These are phyloP conservation scores for Rhynchosporium graminicola DNA, from an alignment of 2,329 filamentous ascomycete genomes.

Conservation along the genomic window DNA sequence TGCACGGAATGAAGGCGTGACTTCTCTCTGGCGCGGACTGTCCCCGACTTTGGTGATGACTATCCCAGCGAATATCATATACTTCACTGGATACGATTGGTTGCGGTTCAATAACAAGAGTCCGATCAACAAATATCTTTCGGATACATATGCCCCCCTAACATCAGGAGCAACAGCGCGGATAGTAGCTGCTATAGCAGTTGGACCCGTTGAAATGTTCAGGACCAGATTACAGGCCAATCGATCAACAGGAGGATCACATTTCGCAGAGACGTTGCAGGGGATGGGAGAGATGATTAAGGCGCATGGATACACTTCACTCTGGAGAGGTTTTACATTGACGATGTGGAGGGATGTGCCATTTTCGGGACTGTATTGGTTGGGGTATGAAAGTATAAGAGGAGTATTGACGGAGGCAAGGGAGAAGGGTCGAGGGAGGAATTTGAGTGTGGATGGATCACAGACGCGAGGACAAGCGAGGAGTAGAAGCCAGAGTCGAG, in stretches of 20 bases:
- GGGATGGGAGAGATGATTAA: constrained; percentile 79
- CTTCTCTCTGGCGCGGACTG: constrained; percentile 87
- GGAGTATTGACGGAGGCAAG: constrained; percentile 70
- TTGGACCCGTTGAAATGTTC: constrained; percentile 92
- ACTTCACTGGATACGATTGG: constrained; percentile 98
- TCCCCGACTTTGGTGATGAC: constrained; percentile 96
- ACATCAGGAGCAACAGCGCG: constrained; percentile 78
- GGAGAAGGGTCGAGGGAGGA: constrained; percentile 50
- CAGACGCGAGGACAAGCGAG: constrained; percentile 45
- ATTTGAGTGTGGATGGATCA: constrained; percentile 43
- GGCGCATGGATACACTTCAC: constrained; percentile 71
- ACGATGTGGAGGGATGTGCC: constrained; percentile 97
- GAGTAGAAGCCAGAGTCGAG: constrained; percentile 61
- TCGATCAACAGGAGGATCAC: constrained; percentile 56
- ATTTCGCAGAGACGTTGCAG: constrained; percentile 76
- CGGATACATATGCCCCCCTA: constrained; percentile 76
- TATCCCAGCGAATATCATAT: constrained; percentile 94
- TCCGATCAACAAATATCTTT: constrained; percentile 64
- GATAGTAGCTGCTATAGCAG: constrained; percentile 75
- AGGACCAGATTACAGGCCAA: constrained; percentile 88
- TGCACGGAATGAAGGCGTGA: constrained; percentile 84
- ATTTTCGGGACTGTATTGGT: constrained; percentile 97
- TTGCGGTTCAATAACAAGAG: constrained; percentile 72
- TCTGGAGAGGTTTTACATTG: constrained; percentile 88
- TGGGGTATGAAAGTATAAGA: constrained; percentile 88